These are phyloP conservation scores for Candida ipomoeae DNA, from an alignment of 805 yeast species.

Conservation along the genomic window DNA sequence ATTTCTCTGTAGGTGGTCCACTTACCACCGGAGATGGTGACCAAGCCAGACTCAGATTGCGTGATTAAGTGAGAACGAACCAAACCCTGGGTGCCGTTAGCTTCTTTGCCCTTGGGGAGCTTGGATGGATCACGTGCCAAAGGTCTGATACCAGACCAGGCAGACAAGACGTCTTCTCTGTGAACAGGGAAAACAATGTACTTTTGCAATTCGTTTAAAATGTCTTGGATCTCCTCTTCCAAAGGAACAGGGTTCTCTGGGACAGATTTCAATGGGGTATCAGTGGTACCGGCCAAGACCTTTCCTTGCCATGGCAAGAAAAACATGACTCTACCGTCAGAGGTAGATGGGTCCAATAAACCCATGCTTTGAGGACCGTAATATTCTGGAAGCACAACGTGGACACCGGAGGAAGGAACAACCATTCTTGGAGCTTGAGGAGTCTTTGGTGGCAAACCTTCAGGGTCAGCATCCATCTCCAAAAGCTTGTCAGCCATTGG, in stretches of 20 bases:
- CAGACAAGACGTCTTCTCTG: constrained; percentile 86
- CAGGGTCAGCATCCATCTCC: constrained; percentile 75
- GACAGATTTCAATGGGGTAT: constrained; percentile 70
- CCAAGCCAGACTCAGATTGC: constrained; percentile 66
- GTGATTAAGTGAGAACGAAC: constrained; percentile 86
- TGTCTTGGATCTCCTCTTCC: constrained; percentile 85
- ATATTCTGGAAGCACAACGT: constrained; percentile 85
- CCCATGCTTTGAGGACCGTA: constrained; percentile 88
- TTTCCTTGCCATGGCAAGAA: constrained; percentile 98
- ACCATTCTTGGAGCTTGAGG: constrained; percentile 68
- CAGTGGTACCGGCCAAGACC: constrained; percentile 95
- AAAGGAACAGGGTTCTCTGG: constrained; percentile 78
- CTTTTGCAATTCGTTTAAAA: constrained; percentile 81
- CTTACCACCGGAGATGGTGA: constrained; percentile 94
- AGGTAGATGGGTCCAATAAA: constrained; percentile 82
- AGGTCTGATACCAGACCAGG: constrained; percentile 97
- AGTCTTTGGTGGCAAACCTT: constrained; percentile 57
- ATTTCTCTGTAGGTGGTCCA: constrained; percentile 98
- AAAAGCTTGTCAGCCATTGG: constrained; percentile 83
- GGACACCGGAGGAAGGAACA: constrained; percentile 93
- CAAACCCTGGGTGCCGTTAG: constrained; percentile 70
- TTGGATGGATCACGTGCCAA: constrained; percentile 77
- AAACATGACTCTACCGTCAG: constrained; percentile 95
- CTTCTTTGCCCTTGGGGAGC: constrained; percentile 41
- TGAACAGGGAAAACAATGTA: constrained; percentile 85